phyloP scores from a whole-genome alignment of 805 yeast species.

The Kazachstania psychrophila region DNA sequence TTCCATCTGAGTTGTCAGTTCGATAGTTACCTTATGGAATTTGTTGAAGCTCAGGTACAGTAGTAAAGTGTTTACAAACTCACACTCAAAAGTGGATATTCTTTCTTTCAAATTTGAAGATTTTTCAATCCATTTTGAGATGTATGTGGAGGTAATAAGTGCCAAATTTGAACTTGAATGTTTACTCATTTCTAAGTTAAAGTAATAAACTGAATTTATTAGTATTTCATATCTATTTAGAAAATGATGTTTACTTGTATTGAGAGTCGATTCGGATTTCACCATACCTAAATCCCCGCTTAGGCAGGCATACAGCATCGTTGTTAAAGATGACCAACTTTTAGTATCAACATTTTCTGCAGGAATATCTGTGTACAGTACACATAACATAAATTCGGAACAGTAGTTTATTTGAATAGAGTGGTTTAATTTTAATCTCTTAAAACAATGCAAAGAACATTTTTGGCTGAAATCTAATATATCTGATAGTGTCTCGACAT shows the following conservation, averaged over 20 bases:
- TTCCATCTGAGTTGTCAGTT: slow-evolving; percentile 5
- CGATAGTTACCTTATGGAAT: slow-evolving; percentile 16
- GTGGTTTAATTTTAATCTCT: slow-evolving; percentile 7
- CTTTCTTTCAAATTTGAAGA: neutral
- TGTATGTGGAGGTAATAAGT: slow-evolving; percentile 26
- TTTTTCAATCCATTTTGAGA: slow-evolving; percentile 25
- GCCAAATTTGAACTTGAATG: slow-evolving; percentile 26
- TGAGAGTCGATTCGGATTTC: neutral
- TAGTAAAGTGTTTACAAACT: slow-evolving; percentile 16
- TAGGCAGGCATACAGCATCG: slow-evolving; percentile 13
- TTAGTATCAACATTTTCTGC: slow-evolving; percentile 3
- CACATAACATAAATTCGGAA: slow-evolving; percentile 24
- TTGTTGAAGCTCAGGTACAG: slow-evolving; percentile 21
- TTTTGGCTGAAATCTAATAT: slow-evolving; percentile 13
- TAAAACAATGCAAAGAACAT: slow-evolving; percentile 8
- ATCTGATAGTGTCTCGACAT: slow-evolving; percentile 4
- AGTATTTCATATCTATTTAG: slow-evolving; percentile 24
- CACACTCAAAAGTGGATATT: slow-evolving; percentile 18
- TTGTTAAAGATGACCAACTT: slow-evolving; percentile 18
- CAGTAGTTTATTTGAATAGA: slow-evolving; percentile 9
- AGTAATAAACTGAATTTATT: slow-evolving; percentile 28
- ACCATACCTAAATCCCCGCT: slow-evolving; percentile 4
- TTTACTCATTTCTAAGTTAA: slow-evolving; percentile 29
- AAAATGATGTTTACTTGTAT: slow-evolving; percentile 14
- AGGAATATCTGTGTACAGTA: slow-evolving; percentile 11